phyloP scores from a whole-genome alignment of 108 stramenopile genomes.

The Epithemia pelagica region DNA sequence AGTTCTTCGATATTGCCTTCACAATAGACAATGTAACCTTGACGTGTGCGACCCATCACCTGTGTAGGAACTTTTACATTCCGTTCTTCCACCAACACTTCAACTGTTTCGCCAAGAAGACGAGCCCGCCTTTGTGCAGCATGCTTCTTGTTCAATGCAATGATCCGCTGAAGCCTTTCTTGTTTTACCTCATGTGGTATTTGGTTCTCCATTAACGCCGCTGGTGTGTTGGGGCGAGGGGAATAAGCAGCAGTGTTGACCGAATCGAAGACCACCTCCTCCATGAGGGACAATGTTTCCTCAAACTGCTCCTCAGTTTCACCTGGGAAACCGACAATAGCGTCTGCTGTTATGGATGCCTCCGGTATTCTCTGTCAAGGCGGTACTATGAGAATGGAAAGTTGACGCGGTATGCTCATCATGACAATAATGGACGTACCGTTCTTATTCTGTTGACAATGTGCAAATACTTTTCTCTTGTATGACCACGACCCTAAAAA shows the following conservation, averaged over 20 bases:
- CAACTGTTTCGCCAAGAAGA: constrained; percentile 84
- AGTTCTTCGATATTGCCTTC: constrained; percentile 87
- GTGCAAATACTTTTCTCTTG: constrained; percentile 79
- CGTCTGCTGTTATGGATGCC: constrained; percentile 91
- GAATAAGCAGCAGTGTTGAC: constrained; percentile 83
- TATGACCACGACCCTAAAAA: constrained; percentile 82
- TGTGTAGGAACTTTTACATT: constrained; percentile 87
- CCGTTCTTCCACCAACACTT: constrained; percentile 91
- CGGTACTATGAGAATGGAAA: neutral
- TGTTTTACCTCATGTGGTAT: constrained; percentile 82
- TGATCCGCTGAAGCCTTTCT: constrained; percentile 84
- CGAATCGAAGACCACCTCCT: constrained; percentile 75
- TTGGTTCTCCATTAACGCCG: constrained; percentile 81
- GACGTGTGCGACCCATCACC: constrained; percentile 90
- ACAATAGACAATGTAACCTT: constrained; percentile 87
- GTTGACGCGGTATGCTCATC: neutral
- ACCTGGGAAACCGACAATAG: constrained; percentile 94
- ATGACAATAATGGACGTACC: constrained; percentile 31
- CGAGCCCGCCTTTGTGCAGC: constrained; percentile 85
- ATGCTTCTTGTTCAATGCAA: constrained; percentile 76
- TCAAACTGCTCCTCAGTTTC: constrained; percentile 96
- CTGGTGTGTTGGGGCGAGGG: constrained; percentile 82
- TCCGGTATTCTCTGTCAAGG: constrained; percentile 59
- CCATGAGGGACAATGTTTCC: constrained; percentile 87
- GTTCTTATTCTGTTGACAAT: constrained; percentile 87